Conservation (phyloP, 768 basidiomycete genomes). For the Chalciporus chontae region DNA sequence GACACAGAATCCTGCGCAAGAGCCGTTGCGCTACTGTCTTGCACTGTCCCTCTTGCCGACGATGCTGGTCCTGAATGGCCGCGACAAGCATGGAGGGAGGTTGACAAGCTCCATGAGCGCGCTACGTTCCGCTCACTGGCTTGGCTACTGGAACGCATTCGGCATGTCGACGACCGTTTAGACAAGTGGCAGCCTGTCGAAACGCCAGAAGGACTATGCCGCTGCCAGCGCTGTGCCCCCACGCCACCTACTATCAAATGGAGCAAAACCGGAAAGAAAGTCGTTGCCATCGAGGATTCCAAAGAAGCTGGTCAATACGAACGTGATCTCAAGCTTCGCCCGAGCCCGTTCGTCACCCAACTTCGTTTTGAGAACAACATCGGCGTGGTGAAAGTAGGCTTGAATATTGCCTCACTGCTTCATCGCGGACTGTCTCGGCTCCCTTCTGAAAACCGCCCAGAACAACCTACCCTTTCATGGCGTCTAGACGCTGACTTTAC, state of each 20-base stretch:
- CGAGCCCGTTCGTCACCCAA: slow-evolving; percentile 83
- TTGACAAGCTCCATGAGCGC: slow-evolving; percentile 86
- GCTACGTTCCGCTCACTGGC: slow-evolving; percentile 75
- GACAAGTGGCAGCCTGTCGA: slow-evolving; percentile 63
- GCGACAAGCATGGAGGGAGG: slow-evolving; percentile 64
- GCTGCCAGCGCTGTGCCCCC: slow-evolving; percentile 83
- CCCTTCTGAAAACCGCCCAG: slow-evolving; percentile 50
- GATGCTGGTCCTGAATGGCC: slow-evolving; percentile 82
- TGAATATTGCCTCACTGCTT: slow-evolving; percentile 82
- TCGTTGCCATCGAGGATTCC: slow-evolving; percentile 76
- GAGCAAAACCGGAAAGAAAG: slow-evolving; percentile 55
- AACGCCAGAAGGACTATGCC: slow-evolving; percentile 40
- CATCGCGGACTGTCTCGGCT: slow-evolving; percentile 84
- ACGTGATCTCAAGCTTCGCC: slow-evolving; percentile 80
- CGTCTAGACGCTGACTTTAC: slow-evolving; percentile 76
- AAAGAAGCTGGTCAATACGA: slow-evolving; percentile 88
- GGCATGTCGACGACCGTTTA: slow-evolving; percentile 65
- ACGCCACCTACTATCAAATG: slow-evolving; percentile 72
- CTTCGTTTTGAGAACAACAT: slow-evolving; percentile 59
- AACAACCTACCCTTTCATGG: slow-evolving; percentile 63
- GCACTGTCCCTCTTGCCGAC: slow-evolving; percentile 64
- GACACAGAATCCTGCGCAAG: slow-evolving; percentile 63
- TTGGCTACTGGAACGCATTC: slow-evolving; percentile 84
- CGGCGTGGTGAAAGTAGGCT: slow-evolving; percentile 77
- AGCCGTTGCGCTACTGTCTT: slow-evolving; percentile 77